A percentile compares a stretch with the other conserved stretches of the same genome.
Evolutionary conservation across 2,329 filamentous ascomycete genomes (phyloP).

Genomic region (Hypoxylon sp.): DNA sequence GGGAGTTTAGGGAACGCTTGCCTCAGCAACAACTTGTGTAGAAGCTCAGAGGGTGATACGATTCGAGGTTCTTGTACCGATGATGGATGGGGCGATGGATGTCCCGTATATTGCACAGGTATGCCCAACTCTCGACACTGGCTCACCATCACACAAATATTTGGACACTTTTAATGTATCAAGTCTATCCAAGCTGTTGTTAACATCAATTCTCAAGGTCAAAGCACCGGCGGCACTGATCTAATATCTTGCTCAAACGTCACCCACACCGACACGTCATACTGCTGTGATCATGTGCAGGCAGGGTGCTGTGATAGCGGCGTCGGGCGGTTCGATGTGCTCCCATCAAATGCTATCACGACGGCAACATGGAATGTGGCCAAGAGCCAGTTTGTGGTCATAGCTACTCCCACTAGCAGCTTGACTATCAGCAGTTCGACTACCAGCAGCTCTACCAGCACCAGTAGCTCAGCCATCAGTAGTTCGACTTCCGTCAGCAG

Average conservation of each 20-base stretch:
- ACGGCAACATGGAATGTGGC: neutral
- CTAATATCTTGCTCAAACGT: neutral
- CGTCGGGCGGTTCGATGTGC: neutral
- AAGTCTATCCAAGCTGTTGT: neutral
- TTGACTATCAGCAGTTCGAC: neutral
- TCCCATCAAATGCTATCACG: neutral
- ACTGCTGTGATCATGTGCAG: neutral
- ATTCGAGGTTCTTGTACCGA: slow-evolving; percentile 1
- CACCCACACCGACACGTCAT: neutral
- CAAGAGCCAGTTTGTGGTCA: neutral
- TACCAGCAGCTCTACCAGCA: neutral
- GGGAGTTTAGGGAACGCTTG: neutral
- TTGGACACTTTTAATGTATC: neutral
- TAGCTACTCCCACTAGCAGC: neutral
- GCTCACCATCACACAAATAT: neutral
- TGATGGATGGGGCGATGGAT: neutral
- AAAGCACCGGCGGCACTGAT: neutral
- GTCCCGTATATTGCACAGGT: neutral
- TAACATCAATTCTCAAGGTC: neutral
- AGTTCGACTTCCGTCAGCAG: neutral
- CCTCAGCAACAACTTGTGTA: neutral
- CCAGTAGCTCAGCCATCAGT: neutral
- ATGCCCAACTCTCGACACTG: neutral
- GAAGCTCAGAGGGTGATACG: neutral
- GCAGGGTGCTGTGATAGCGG: neutral